Evolutionary conservation across 2,329 filamentous ascomycete species (phyloP).

Genomic region (Penicillium sclerotiorum): DNA sequence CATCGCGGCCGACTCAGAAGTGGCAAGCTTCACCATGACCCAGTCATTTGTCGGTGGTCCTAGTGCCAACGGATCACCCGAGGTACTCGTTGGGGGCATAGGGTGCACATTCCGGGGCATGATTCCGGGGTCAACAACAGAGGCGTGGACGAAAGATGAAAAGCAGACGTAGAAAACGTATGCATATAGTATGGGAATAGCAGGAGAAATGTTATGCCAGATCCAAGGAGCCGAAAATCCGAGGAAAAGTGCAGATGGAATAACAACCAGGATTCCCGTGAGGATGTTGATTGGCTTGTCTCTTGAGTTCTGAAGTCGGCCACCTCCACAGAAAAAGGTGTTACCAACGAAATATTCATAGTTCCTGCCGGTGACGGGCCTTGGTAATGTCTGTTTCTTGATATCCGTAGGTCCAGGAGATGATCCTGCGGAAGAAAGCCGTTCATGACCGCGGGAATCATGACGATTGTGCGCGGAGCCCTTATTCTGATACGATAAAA

Average conservation of each 20-base stretch:
- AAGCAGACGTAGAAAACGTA: slow-evolving; percentile 91
- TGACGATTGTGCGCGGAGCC: slow-evolving; percentile 54
- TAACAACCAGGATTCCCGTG: slow-evolving; percentile 76
- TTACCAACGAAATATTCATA: slow-evolving; percentile 95
- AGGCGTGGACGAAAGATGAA: slow-evolving; percentile 92
- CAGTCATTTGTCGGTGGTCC: slow-evolving; percentile 90
- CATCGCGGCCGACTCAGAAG: slow-evolving; percentile 79
- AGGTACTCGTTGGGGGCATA: slow-evolving; percentile 73
- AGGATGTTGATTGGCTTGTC: slow-evolving; percentile 87
- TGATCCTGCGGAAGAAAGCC: slow-evolving; percentile 78
- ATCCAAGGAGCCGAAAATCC: slow-evolving; percentile 78
- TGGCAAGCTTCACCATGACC: slow-evolving; percentile 84
- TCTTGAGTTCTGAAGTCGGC: slow-evolving; percentile 83
- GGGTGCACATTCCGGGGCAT: slow-evolving; percentile 88
- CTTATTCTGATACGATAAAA: slow-evolving; percentile 65
- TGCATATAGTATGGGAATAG: slow-evolving; percentile 83
- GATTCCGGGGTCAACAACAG: slow-evolving; percentile 88
- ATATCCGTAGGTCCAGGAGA: slow-evolving; percentile 65
- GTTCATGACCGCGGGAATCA: slow-evolving; percentile 71
- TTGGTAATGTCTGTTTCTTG: slow-evolving; percentile 41
- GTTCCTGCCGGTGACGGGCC: slow-evolving; percentile 65
- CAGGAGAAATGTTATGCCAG: slow-evolving; percentile 84
- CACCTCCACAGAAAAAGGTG: slow-evolving; percentile 83
- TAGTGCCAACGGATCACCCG: slow-evolving; percentile 78
- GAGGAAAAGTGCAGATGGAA: slow-evolving; percentile 83